Base-by-base conservation (phyloP, 2,329 filamentous ascomycete species). In the Calonectria leucothoes region DNA sequence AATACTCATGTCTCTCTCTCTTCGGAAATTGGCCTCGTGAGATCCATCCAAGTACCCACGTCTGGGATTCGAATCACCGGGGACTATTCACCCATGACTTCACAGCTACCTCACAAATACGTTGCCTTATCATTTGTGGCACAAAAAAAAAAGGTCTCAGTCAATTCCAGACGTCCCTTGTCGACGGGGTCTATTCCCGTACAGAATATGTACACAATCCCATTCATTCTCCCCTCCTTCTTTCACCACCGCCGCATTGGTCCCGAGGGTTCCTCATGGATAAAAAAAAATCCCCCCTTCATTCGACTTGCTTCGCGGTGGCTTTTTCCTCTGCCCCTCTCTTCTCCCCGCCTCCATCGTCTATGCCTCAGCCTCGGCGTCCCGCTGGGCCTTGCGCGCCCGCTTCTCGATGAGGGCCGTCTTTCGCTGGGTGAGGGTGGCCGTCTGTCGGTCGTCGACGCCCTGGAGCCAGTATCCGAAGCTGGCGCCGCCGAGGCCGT, bases 381-480 rank as follows among this genome's bases (percentile, higher is more conserved):
- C 81, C 83, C 85, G 79, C 81, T 83, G 80, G 37, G 84, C 85
- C 82, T 86, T 93, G 85, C 95, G 90, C 84, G 93, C 93, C 84
- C 97, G 90, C 93, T 98, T 98, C 88, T 98, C 96, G 72, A 98
- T 88, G 78, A 99, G 89, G 70, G 89, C 86, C 79, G 94, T 90
- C 88, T 95, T 96, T 83, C 96, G 93, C 83, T 96, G 94, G 77
- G 89, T 88, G 73, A 99, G 88, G 75, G 95, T 90, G 77, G 91
- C 91, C 79, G 93, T 90, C 87, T 98, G 96, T 83, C 92, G 90
- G 82, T 94, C 88, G 85, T 98, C 95, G 70, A 98, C 94, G 76
- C 95, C 94, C 88, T 96, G 93, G 80, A 99, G 89, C 95, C 96
- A 99, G 90, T 98, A 98, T 80, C 97, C 97, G 87, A 98, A 98